Evolutionary conservation across 2,329 filamentous ascomycete species (phyloP), one percentile per base, ranked within the genome.

Genomic region (Verticillium tricorpus): DNA sequence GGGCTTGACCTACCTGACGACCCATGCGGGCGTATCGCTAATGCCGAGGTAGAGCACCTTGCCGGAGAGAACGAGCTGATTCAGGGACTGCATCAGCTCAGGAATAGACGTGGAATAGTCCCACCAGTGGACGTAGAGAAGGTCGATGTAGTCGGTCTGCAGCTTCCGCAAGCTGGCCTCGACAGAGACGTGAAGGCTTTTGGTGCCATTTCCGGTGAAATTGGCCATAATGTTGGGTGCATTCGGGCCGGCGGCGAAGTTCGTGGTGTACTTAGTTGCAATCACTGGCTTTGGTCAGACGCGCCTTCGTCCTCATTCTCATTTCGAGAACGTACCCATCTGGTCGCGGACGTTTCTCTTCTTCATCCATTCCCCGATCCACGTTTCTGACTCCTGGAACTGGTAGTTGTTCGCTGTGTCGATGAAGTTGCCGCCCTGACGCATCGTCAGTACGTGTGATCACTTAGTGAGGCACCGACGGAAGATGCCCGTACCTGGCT

Each of bases 331-430:
- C 14, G 63, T 68, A 83, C 81, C 78, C 73, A 92, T 84, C 70
- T 89, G 78, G 66, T 90, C 88, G 28, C 89, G 82, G 63, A 84
- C 84, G n/a, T 81, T 79, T 11, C 86, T 82, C 64, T 81, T 81
- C 67, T 80, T 78, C 85, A 90, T 88, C 88, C 89, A 92, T 67
- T 89, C 86, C 39, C 89, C 89, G 61, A 92, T 77, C 84, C 88
- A 89, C 59, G 69, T 73, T 73, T 91, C 89, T 1, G 84, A 85
- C 71, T 90, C 80, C 63, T 78, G 79, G 60, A 79, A 75, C 67
- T 89, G 88, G 74, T 91, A 91, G 72, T 87, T 88, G 75, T 86
- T 89, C 62, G 87, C 69, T 0, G 87, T 90, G 71, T 92, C 89
- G 69, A 92, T 87, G 72, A 92, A 91, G 74, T 92, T 92, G 28